A percentile compares a stretch with the other conserved stretches of the same genome.
Conservation (phyloP, 176 grass and related monocot genomes). For the Melocanna baccifera region DNA sequence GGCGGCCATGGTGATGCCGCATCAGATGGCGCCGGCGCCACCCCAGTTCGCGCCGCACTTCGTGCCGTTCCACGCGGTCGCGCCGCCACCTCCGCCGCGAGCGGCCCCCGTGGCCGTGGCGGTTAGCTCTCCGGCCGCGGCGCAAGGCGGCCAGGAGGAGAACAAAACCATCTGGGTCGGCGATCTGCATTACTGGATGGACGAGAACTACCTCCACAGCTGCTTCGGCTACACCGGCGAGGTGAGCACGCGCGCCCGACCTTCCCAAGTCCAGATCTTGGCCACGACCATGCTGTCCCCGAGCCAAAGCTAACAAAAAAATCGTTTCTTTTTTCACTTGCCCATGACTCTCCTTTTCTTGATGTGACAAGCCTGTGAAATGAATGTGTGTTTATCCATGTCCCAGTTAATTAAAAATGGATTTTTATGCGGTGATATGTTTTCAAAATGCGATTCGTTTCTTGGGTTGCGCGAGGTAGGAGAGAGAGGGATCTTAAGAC, state of each 20-base stretch:
- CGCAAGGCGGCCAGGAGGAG: conserved; percentile 60
- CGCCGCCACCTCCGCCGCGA: conserved; percentile 30
- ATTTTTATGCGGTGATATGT: not conserved
- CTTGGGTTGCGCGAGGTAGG: conserved; percentile 13
- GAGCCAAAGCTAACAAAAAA: conserved; percentile 12
- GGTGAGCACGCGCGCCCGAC: conserved; percentile 46
- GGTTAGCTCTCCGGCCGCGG: conserved; percentile 26
- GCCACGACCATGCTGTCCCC: not conserved
- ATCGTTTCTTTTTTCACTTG: not conserved
- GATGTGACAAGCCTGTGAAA: conserved; percentile 40
- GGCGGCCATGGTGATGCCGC: conserved; percentile 78
- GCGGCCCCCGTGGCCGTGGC: conserved; percentile 14
- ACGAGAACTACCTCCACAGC: conserved; percentile 94
- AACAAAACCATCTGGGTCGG: conserved; percentile 98
- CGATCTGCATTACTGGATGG: conserved; percentile 99
- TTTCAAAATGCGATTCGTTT: conserved; percentile 26
- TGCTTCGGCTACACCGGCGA: conserved; percentile 94
- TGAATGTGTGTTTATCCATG: not conserved
- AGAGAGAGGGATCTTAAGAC: conserved; percentile 15
- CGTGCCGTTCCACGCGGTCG: conserved; percentile 63
- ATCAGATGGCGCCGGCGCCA: conserved; percentile 65
- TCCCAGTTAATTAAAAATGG: conserved; percentile 18
- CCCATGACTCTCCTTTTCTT: conserved; percentile 16
- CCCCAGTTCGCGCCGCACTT: conserved; percentile 87
- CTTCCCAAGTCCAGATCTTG: conserved; percentile 35